Evolutionary conservation across 2,329 filamentous ascomycete genomes (phyloP).

Genomic region (Colletotrichum sp.): DNA sequence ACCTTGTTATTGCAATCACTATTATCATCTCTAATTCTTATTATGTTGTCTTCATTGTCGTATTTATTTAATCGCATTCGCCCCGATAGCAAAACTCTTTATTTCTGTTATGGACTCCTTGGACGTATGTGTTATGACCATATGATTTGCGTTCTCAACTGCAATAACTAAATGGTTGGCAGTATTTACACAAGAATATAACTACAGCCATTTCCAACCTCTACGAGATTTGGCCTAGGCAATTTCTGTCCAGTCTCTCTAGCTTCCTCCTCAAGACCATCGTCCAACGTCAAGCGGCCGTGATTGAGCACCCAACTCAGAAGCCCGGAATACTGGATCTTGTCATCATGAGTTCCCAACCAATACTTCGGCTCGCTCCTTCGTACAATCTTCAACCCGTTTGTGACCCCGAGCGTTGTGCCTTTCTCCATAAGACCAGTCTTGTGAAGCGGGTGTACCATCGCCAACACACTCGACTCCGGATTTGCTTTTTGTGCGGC

Average conservation of each 20-base stretch:
- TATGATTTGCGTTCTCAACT: background rate
- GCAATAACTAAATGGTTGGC: background rate
- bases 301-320: background rate
- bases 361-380: background rate
- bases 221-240: background rate
- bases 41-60: background rate
- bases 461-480: background rate
- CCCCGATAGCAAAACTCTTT: background rate
- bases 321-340: background rate
- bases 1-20: background rate
- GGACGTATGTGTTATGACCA: background rate
- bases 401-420: background rate
- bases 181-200: background rate
- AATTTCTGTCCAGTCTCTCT: background rate
- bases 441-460: background rate
- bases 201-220: background rate
- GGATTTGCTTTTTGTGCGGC: background rate
- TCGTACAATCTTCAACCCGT: background rate
- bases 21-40: background rate
- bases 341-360: background rate
- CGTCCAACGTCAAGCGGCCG: background rate
- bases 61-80: background rate
- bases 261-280: background rate
- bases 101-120: background rate
- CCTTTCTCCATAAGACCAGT: background rate